Base-by-base conservation (phyloP, 257 asterid species). In the Solanum etuberosum region DNA sequence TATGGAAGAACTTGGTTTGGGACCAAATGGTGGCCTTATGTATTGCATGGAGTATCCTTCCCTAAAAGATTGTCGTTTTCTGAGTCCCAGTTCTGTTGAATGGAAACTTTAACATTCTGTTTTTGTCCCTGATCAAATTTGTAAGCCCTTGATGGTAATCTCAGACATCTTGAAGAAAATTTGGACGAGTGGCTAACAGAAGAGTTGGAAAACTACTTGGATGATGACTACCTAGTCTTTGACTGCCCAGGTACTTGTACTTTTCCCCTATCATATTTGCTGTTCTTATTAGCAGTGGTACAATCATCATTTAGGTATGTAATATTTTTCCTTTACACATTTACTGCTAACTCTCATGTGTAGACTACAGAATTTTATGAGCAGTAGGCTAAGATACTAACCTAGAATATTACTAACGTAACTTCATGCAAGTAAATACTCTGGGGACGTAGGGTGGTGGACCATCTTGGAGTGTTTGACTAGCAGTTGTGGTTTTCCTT, bases 1-100 rank as follows among this genome's bases (percentile, higher is more conserved):
- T 78, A 97, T 97, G 99, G 99, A 96, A 91, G 98, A 96, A 88
- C 94, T 95, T 80, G 94, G 95, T 73, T 91, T 97, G 88, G 98
- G 99, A 86, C 99, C 98, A 85, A 97, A 97, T 90, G 99, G 99
- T 83, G 98, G 98, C 86, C 98, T 97, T 86, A 90, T 97, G 63
- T 96, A 97, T 91, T 97, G 99, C 94, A 97, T 97, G 99, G 99
- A 97, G 98, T 97, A 97, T 95, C 98, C 98, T 91, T 91, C 80
- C 25, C 21, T 7, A n/a, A 54, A 38, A 25, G 18, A 38, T 85
- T 82, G 12, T 87, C 61, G 37, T 59, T 72, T 57, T 43, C 8
- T 48, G 32, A 23, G 12, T 80, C 63, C 38, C 65, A 29, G 9
- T 43, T 46, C 40, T 78, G 48, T 59, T 72, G 61, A 12, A 25